Base-by-base conservation (phyloP, 2,329 filamentous ascomycete species). In the Colletotrichum tofieldiae region DNA sequence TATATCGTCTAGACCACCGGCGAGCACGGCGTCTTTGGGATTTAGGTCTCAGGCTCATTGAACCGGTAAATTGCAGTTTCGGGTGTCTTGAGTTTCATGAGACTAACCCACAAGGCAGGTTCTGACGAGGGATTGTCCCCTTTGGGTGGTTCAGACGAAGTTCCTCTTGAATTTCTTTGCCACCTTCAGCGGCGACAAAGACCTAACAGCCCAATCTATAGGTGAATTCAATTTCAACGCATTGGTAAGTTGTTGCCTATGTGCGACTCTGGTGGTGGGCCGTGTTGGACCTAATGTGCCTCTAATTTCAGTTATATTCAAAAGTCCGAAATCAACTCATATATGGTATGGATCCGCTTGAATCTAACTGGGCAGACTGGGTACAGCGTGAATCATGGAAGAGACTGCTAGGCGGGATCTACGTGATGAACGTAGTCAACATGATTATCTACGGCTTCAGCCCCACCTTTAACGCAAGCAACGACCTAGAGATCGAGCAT, bases 311-410 rank as follows among this genome's bases (percentile, higher is more conserved):
- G 51, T 8, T 43, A 37, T 58, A 14, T 41, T 23, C 23, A 45
- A 54, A 26, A 7, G 29, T 39, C 12, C 65, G 39, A 1, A 35
- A 55, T 16, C 23, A 45, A 35, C 8, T 63, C 35, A 12, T 26
- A 6, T 7, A n/a, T 4, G 12, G 12, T 9, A 5, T 32, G 2
- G 35, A 29, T 11, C 4, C 55, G 8, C 20, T n/a, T 2, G 20
- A 3, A 0, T 52, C 26, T 37, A n/a, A 39, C 2, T 68, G 39
- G 58, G 1, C 47, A 47, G 37, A 23, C 20, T 68, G 58, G 58
- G 2, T 63, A 20, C 45, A 63, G 26, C 56, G 45, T 6, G 65
- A 63, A 55, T 62, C 58, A 7, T 55, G 37, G 58, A 47, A 67
- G 23, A 52, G 65, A 45, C 16, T 62, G 1, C 16, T 63, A 12